Conservation (phyloP, 2,329 filamentous ascomycete species). For the Boeremia lycopersici region DNA sequence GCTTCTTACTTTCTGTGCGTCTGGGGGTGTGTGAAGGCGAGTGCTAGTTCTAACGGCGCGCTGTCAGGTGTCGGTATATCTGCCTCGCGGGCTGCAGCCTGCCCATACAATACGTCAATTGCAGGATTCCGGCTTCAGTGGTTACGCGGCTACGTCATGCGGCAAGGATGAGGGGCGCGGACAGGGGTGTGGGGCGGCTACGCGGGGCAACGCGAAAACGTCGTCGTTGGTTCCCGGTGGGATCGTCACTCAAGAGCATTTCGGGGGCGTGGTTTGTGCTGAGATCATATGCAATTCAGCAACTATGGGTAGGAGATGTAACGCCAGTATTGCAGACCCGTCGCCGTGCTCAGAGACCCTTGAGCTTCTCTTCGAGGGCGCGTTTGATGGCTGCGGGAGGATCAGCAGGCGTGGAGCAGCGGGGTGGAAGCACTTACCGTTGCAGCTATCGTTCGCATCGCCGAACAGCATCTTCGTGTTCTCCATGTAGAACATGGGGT, state of each 20-base stretch:
- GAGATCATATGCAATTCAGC: background rate
- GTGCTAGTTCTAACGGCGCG: constrained; percentile 1
- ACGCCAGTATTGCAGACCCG: background rate
- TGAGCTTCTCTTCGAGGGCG: constrained; percentile 44
- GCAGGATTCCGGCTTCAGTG: constrained; percentile 11
- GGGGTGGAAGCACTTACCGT: constrained; percentile 54
- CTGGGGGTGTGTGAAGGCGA: background rate
- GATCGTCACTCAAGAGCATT: background rate
- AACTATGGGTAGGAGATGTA: background rate
- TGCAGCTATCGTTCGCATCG: constrained; percentile 82
- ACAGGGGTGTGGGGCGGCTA: constrained; percentile 7
- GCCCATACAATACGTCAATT: constrained; percentile 8
- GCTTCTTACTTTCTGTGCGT: background rate
- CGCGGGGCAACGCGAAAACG: background rate
- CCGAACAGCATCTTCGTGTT: constrained; percentile 91
- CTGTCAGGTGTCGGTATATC: background rate
- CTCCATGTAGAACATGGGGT: constrained; percentile 93
- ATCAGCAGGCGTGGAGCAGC: constrained; percentile 19
- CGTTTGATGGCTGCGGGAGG: constrained; percentile 43
- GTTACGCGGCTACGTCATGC: constrained; percentile 8
- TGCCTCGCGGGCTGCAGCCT: background rate
- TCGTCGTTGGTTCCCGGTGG: background rate
- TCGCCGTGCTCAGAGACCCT: constrained; percentile 27
- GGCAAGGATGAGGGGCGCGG: constrained; percentile 4
- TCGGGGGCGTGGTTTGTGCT: background rate